A percentile compares a stretch with the other conserved stretches of the same genome.
Conservation (phyloP, 495 filamentous ascomycete species). For the Podospora pseudocomata region DNA sequence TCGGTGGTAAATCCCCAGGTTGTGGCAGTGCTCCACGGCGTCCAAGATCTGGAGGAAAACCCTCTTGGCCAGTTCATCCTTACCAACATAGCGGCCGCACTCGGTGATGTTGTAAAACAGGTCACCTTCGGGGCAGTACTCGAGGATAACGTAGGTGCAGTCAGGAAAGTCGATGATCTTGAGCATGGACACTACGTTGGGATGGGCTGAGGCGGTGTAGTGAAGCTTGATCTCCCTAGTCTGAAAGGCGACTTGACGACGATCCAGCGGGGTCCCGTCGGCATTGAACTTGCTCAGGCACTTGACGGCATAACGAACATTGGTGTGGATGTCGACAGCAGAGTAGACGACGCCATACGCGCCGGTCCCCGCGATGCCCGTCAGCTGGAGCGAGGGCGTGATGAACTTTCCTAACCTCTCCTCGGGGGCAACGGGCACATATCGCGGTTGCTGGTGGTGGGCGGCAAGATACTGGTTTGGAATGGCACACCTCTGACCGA, state of each 20-base stretch:
- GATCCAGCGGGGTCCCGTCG: slow-evolving; percentile 71
- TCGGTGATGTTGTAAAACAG: slow-evolving; percentile 97
- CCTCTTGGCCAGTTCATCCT: slow-evolving; percentile 80
- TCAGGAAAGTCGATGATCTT: slow-evolving; percentile 91
- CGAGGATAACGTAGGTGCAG: slow-evolving; percentile 94
- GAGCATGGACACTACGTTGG: slow-evolving; percentile 89
- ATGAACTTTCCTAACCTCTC: slow-evolving; percentile 82
- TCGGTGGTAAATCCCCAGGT: slow-evolving; percentile 90
- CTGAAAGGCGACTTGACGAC: slow-evolving; percentile 84
- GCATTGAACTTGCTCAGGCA: slow-evolving; percentile 80
- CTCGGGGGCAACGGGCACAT: slow-evolving; percentile 58
- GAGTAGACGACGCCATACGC: slow-evolving; percentile 97
- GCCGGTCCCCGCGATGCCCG: slow-evolving; percentile 81
- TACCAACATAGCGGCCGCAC: slow-evolving; percentile 84
- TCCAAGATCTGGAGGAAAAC: slow-evolving; percentile 96
- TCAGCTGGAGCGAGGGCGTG: slow-evolving; percentile 77
- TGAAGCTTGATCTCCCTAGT: slow-evolving; percentile 90
- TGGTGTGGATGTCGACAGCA: slow-evolving; percentile 80
- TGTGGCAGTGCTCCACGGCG: slow-evolving; percentile 94
- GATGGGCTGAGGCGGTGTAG: slow-evolving; percentile 79
- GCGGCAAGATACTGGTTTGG: slow-evolving; percentile 26
- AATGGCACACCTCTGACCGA: slow-evolving; percentile 42
- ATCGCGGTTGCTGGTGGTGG: slow-evolving; percentile 40
- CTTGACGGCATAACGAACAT: slow-evolving; percentile 88
- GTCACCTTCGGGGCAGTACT: slow-evolving; percentile 96